Percentiles rank a stretch among this genome's conserved stretches.
Evolutionary conservation across 208 protist genomes (phyloP).

Genomic region (Wallacemonas sp.): DNA sequence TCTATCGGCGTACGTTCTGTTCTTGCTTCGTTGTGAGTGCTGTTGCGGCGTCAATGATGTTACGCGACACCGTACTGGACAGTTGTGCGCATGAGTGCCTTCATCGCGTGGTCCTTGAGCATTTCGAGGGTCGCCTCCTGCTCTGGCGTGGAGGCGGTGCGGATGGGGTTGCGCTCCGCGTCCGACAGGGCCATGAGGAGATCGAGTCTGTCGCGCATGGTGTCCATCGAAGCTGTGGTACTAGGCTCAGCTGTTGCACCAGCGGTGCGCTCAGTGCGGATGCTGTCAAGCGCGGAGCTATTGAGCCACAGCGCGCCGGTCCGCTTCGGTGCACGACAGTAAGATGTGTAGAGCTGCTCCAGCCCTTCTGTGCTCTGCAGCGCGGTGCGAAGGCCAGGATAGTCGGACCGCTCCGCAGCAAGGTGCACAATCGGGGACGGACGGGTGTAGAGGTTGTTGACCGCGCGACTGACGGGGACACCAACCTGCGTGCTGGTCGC

Average conservation of each 20-base stretch:
- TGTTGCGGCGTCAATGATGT: background rate
- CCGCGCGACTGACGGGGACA: constrained; percentile 20
- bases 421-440: constrained; percentile 22
- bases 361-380: background rate
- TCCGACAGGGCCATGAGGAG: background rate
- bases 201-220: background rate
- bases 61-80: constrained; percentile 6
- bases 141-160: background rate
- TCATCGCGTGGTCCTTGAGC: constrained; percentile 2
- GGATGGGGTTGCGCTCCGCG: background rate
- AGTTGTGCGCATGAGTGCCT: background rate
- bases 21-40: no score
- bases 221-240: background rate
- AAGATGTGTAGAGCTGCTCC: background rate
- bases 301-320: constrained; percentile 4
- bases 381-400: background rate
- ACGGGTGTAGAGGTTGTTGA: constrained; percentile 45
- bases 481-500: constrained; percentile 35
- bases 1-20: background rate
- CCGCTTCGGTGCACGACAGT: background rate
- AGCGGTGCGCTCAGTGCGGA: background rate
- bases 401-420: background rate
- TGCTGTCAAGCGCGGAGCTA: constrained; percentile 4
- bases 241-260: no score
- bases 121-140: constrained; percentile 1